Evolutionary conservation across 345 rosid species (phyloP).

Genomic region (Anacardium occidentale): DNA sequence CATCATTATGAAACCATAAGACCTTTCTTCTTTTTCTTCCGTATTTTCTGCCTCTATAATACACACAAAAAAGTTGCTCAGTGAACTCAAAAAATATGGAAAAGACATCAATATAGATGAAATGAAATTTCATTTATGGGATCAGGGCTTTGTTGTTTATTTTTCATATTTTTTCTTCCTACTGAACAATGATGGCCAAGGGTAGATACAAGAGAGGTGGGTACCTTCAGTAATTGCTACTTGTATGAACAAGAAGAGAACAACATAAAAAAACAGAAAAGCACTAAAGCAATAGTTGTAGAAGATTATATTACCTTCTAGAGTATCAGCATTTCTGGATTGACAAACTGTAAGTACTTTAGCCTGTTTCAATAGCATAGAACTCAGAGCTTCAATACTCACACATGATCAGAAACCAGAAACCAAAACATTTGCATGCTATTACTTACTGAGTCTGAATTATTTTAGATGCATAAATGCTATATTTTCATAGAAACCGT

Average conservation of each 20-base stretch:
- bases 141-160: neutral
- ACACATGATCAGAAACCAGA: constrained; percentile 2
- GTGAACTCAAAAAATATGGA: neutral
- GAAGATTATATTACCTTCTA: constrained; percentile 50
- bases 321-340: constrained; percentile 44
- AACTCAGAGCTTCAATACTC: constrained; percentile 6
- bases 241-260: neutral
- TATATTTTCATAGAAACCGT: too few relatives aligned
- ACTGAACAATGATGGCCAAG: neutral
- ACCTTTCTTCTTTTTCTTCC: constrained; percentile 51
- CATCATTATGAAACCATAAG: constrained; percentile 86
- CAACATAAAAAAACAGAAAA: neutral
- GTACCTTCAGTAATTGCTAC: neutral
- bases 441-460: too few relatives aligned
- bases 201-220: neutral
- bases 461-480: too few relatives aligned
- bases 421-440: neutral
- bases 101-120: neutral
- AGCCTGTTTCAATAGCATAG: constrained; percentile 41
- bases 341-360: constrained; percentile 83
- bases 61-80: neutral
- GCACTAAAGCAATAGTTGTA: neutral
- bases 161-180: too few relatives aligned
- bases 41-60: constrained; percentile 45
- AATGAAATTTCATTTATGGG: neutral